Percentiles rank a stretch among this genome's conserved stretches.
Evolutionary conservation across 306 rosid species (phyloP).

Genomic region (Lathyrus sativus): DNA sequence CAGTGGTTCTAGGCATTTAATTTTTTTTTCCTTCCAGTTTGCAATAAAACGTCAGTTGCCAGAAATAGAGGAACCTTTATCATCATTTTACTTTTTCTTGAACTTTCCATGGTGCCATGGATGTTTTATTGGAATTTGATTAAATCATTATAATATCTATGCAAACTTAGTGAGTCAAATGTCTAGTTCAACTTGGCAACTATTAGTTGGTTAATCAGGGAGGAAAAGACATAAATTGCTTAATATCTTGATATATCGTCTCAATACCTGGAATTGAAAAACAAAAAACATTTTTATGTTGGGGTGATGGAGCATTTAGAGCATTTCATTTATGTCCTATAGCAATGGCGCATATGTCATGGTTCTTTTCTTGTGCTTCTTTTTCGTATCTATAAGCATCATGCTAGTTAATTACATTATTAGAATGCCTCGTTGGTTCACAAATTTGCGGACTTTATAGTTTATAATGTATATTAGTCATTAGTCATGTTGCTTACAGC

Average conservation of each 20-base stretch:
- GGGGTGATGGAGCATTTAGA: neutral
- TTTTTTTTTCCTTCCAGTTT: constrained; percentile 27
- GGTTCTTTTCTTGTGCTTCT: neutral
- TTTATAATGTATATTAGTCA: neutral
- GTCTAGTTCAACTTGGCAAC: neutral
- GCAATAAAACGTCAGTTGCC: constrained; percentile 16
- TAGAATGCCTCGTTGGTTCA: neutral
- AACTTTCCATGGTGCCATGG: neutral
- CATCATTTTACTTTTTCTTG: constrained; percentile 9
- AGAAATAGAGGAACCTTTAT: constrained; percentile 9
- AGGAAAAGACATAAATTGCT: constrained; percentile 14
- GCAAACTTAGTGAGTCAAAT: neutral
- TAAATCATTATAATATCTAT: constrained; percentile 4
- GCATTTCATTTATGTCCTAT: constrained; percentile 10
- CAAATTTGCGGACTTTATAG: neutral
- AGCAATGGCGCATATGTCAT: constrained; percentile 13
- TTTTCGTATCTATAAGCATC: neutral
- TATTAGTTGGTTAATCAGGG: neutral
- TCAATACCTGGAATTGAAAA: neutral
- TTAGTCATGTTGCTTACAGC: constrained; percentile 7
- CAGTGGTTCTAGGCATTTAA: constrained; percentile 6
- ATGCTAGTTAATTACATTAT: no score
- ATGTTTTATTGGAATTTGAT: constrained; percentile 15
- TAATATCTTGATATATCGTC: neutral
- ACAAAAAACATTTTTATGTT: neutral